Evolutionary conservation across 163 green algal species (phyloP), one percentile per base, ranked within the genome.

Genomic region (Scenedesmus sp.): DNA sequence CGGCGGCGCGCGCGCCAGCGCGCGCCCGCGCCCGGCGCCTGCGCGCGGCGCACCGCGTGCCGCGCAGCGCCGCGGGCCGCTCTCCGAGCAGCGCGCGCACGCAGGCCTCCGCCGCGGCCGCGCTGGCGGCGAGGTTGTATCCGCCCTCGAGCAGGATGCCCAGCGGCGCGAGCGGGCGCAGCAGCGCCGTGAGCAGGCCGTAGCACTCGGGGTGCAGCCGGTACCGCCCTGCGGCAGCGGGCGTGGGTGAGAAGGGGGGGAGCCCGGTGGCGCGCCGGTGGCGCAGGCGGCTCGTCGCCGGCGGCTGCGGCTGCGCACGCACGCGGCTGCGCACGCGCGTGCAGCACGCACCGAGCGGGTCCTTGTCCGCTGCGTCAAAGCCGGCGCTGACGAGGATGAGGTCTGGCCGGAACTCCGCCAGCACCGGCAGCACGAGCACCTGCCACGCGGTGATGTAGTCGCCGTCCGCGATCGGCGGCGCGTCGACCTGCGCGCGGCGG

Each of bases 371-470:
- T 9, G 94, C 94, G 73, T 97, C 94, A 83, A 97, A 98, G 50
- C 95, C 95, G n/a, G 95, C 94, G 7, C 90, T 95, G 9, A 98
- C 85, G 70, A 99, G 91, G 56, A 98, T 88, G 0, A 99, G 76
- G 78, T 96, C 88, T 0, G 95, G 95, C 1, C 81, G 71, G 67
- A 94, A 98, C 82, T 95, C 87, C 20, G 83, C 48, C 1, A 87
- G 77, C 31, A 97, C 89, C 18, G 93, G 93, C 70, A 95, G 39
- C 39, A 97, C 60, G 24, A 97, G 75, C 28, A 92, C 85, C 57
- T 65, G 15, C 64, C 60, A 82, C 36, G 63, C 74, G 29, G 74
- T 73, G 36, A 81, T 1, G 6, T 31, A 60, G 53, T 47, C 53
- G 18, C 18, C 53, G 26, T 2, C 5, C 24, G 24, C 18, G 24